Percentiles rank a stretch among this genome's conserved stretches.
Conservation (phyloP, 1,284 basidiomycete species). For the Malassezia sp. region DNA sequence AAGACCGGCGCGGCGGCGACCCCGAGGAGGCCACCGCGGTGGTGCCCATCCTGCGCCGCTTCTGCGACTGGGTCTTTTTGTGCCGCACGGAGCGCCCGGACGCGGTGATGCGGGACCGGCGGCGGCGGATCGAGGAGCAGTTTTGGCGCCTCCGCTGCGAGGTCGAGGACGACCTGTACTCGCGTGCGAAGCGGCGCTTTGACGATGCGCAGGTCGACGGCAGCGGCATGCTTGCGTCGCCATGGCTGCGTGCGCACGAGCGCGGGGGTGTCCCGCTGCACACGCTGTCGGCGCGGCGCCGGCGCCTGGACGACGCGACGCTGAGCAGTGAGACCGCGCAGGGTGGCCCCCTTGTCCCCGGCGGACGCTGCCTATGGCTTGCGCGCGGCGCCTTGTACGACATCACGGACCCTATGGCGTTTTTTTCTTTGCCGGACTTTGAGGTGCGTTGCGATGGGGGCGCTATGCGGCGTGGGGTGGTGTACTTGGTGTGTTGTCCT, state of each 20-base stretch:
- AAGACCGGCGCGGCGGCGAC: neutral
- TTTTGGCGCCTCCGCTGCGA: slow-evolving; percentile 41
- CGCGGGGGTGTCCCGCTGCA: slow-evolving; percentile 28
- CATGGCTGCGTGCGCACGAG: slow-evolving; percentile 34
- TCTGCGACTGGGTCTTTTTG: slow-evolving; percentile 38
- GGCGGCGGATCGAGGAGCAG: slow-evolving; percentile 31
- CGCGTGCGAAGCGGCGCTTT: slow-evolving; percentile 29
- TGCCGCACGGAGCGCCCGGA: slow-evolving; percentile 20
- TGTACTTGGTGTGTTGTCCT: no score
- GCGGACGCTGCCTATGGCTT: slow-evolving; percentile 36
- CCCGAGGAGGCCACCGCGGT: slow-evolving; percentile 25
- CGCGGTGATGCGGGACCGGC: slow-evolving; percentile 32
- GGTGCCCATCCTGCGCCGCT: slow-evolving; percentile 35
- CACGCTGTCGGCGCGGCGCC: slow-evolving; percentile 28
- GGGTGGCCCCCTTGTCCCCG: slow-evolving; percentile 35
- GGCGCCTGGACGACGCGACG: slow-evolving; percentile 33
- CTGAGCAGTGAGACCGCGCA: slow-evolving; percentile 30
- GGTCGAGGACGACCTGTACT: slow-evolving; percentile 41
- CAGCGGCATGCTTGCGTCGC: slow-evolving; percentile 23
- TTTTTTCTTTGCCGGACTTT: slow-evolving; percentile 41
- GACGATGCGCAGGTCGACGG: slow-evolving; percentile 14
- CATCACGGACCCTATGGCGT: slow-evolving; percentile 31
- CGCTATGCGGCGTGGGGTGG: no score
- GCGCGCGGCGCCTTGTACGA: slow-evolving; percentile 26
- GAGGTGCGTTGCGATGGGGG: no score